Base-by-base conservation (phyloP, 495 filamentous ascomycete genomes). In the Penicillium waksmanii region DNA sequence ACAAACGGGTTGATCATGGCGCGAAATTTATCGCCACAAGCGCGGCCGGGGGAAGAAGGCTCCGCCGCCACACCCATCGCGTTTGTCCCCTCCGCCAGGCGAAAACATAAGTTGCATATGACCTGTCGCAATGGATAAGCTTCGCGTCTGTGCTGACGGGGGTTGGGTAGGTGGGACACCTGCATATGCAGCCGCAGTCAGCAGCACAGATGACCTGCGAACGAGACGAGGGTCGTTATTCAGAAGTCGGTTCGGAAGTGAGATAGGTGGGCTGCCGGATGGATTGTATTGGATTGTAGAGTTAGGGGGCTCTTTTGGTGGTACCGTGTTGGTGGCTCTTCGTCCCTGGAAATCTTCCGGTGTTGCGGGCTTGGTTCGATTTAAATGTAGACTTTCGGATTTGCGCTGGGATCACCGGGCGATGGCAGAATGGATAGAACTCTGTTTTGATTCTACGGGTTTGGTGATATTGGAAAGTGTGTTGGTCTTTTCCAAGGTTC, bases 351-450 rank as follows among this genome's bases (percentile, higher is more conserved):
- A 19, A 33, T 31, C 27, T 49, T 52, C 58, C 51, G 42, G 33
- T 23, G 63, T 65, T 62, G 58, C 55, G 53, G 48, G 23, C 4
- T 42, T 23, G 34, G 59, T 56, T 33, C 10, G 47, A 54, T 65
- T 65, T 58, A 42, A 65, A 61, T 61, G 15, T 46, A 3, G 47
- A 36, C 55, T 19, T 15, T 43, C 17, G 17, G 19, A 23, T 60
- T 44, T 17, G 17, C 17, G 42, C 42, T 44, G 15, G 42, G 42
- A 18, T 18, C n/a, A 2, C 17, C 17, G 42, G 42, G 7, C 42
- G 17, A 44, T 44, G 42, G 42, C 42, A 44, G 36, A 38, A 5
- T 38, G 36, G 36, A 8, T 40, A 13, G 15, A 34, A 7, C 23
- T 11, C 7, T 18, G 1, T 18, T 42, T 40, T n/a, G 36, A n/a